A percentile compares a stretch with the other conserved stretches of the same genome.
Evolutionary conservation across 1,284 basidiomycete genomes (phyloP).

Genomic region (Schizophyllum amplum): DNA sequence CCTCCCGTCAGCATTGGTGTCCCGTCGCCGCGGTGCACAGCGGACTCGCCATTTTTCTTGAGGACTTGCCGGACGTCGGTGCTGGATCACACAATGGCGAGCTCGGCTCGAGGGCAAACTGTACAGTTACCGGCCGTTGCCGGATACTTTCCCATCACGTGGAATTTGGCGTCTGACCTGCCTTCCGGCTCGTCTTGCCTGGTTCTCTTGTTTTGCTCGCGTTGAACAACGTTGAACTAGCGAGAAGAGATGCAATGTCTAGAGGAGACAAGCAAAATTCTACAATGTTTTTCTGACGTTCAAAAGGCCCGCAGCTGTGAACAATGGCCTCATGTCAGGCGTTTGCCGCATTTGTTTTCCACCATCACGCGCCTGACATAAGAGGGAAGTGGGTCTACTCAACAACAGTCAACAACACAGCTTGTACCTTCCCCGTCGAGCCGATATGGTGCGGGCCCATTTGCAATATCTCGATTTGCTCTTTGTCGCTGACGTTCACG

Average conservation of each 20-base stretch:
- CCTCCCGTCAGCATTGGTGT: conserved; percentile 11
- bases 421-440: neutral
- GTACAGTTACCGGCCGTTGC: neutral
- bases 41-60: conserved; percentile 57
- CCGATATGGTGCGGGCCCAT: neutral
- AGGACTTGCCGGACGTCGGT: conserved; percentile 35
- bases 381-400: neutral
- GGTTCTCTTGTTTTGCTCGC: too few relatives aligned
- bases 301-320: too few relatives aligned
- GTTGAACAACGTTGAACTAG: too few relatives aligned
- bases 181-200: too few relatives aligned
- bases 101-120: neutral
- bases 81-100: neutral
- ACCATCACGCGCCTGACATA: neutral
- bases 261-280: too few relatives aligned
- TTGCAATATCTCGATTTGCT: conserved; percentile 4
- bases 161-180: neutral
- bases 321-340: too few relatives aligned
- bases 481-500: conserved; percentile 5
- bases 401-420: neutral
- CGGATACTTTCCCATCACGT: too few relatives aligned
- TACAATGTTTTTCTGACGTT: too few relatives aligned
- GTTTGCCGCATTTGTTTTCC: too few relatives aligned
- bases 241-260: too few relatives aligned
- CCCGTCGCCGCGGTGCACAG: conserved; percentile 22